Evolutionary conservation across 257 asterid genomes (phyloP).

Genomic region (Forsythia viridissima): DNA sequence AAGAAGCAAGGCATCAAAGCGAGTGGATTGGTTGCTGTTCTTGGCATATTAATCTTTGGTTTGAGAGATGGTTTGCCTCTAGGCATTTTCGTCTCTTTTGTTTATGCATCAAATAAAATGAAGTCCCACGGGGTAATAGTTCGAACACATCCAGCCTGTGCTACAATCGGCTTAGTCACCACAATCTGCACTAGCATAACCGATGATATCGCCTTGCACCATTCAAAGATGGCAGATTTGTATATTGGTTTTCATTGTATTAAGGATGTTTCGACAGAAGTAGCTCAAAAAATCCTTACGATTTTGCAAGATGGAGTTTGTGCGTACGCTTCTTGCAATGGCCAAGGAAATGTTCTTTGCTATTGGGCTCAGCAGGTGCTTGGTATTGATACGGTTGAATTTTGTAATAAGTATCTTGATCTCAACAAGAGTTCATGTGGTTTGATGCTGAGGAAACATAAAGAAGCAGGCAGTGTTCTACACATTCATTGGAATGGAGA

Average conservation of each 20-base stretch:
- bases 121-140: slow-evolving; percentile 20
- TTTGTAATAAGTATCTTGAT: not conserved
- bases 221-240: slow-evolving; percentile 35
- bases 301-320: slow-evolving; percentile 25
- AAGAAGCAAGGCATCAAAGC: slow-evolving; percentile 24
- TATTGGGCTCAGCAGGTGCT: slow-evolving; percentile 38
- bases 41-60: slow-evolving; percentile 41
- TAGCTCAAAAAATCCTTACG: not conserved
- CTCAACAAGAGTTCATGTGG: not conserved
- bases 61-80: slow-evolving; percentile 44
- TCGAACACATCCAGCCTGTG: slow-evolving; percentile 31
- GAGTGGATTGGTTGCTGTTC: slow-evolving; percentile 32
- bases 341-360: slow-evolving; percentile 27
- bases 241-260: slow-evolving; percentile 36
- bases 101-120: slow-evolving; percentile 34
- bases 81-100: slow-evolving; percentile 36
- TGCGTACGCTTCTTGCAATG: not conserved
- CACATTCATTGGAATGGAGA: slow-evolving; percentile 37
- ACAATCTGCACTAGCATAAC: slow-evolving; percentile 35
- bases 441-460: not conserved
- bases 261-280: not conserved
- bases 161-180: slow-evolving; percentile 31
- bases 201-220: slow-evolving; percentile 21
- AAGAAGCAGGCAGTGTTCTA: slow-evolving; percentile 1
- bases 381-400: not conserved